Conservation (phyloP, 257 asterid genomes). For the Jacaranda copaia region DNA sequence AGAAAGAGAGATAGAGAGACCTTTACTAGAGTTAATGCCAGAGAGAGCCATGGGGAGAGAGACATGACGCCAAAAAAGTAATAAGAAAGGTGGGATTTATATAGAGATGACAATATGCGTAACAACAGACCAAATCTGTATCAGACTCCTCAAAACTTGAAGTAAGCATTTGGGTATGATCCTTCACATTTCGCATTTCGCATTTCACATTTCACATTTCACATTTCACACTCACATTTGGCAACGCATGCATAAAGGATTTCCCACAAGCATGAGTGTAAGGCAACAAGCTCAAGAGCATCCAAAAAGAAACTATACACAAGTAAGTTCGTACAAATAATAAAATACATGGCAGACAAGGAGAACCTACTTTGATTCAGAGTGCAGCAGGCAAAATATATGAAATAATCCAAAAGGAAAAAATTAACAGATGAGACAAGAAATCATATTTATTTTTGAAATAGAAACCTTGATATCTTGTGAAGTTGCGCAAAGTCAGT, state of each 20-base stretch:
- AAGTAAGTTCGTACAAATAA: not conserved
- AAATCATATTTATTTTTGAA: slow-evolving; percentile 15
- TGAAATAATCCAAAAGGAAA: slow-evolving; percentile 6
- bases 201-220: too few relatives aligned
- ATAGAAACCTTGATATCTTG: slow-evolving; percentile 82
- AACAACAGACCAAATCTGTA: too few relatives aligned
- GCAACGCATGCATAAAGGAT: not conserved
- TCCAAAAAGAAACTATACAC: slow-evolving; percentile 18
- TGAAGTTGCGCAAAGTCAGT: slow-evolving; percentile 91
- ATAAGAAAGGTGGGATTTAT: too few relatives aligned
- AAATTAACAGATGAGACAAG: slow-evolving; percentile 18
- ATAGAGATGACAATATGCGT: too few relatives aligned
- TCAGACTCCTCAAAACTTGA: too few relatives aligned
- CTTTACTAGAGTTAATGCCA: too few relatives aligned
- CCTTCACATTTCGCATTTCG: too few relatives aligned
- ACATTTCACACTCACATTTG: too few relatives aligned
- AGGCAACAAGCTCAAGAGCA: not conserved
- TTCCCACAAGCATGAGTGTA: not conserved
- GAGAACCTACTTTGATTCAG: slow-evolving; percentile 5
- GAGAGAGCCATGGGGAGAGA: too few relatives aligned
- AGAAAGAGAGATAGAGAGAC: too few relatives aligned
- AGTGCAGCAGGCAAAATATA: slow-evolving; percentile 10
- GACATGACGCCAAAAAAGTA: too few relatives aligned
- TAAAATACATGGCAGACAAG: slow-evolving; percentile 20
- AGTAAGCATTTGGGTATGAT: too few relatives aligned